Evolutionary conservation across 2,329 filamentous ascomycete genomes (phyloP), one percentile per base, ranked within the genome.

Genomic region (Xylariaceae sp.): DNA sequence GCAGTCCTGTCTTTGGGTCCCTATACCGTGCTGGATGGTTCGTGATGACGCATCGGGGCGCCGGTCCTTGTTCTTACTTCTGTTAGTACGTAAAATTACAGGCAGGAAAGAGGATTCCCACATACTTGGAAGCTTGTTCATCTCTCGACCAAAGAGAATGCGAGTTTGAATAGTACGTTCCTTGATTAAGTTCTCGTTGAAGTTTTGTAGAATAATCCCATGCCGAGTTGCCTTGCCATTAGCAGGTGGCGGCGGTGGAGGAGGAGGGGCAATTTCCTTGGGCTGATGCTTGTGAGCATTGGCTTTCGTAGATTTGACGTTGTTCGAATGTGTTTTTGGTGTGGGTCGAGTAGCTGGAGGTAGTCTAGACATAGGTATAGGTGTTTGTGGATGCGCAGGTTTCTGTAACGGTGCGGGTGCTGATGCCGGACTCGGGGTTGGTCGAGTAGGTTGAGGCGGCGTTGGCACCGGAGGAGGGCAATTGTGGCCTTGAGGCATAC

Each of bases 1-100:
- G 80, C 13, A 97, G 73, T 0, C 87, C 87, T 0, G 91, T 97
- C 52, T 79, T 77, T 0, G 89, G 88, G 62, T 98, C 93, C 18
- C 83, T 79, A 64, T 94, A 97, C 41, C 81, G 81, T 11, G 91
- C 93, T 4, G 83, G 79, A 39, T 83, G 78, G 55, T 84, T 85
- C 1, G 89, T 96, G 59, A 97, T 90, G 37, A 83, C 84, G 63
- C 93, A 98, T 24, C 83, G 70, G 13, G 76, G 67, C 1, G 64
- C 59, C 12, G 73, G 67, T 3, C 72, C 59, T 15, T 73, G 76
- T 56, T 79, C 74, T 78, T 36, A 19, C 11, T 8, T 12, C 39
- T 37, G 39, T 62, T 24, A 59, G 51, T 45, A 40, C 17, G 34
- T 26, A 6, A 6, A 6, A 6, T 26, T 11, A 11, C 22, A 11